Conservation (phyloP, 2,329 filamentous ascomycete species). For the Coniochaeta sp. region DNA sequence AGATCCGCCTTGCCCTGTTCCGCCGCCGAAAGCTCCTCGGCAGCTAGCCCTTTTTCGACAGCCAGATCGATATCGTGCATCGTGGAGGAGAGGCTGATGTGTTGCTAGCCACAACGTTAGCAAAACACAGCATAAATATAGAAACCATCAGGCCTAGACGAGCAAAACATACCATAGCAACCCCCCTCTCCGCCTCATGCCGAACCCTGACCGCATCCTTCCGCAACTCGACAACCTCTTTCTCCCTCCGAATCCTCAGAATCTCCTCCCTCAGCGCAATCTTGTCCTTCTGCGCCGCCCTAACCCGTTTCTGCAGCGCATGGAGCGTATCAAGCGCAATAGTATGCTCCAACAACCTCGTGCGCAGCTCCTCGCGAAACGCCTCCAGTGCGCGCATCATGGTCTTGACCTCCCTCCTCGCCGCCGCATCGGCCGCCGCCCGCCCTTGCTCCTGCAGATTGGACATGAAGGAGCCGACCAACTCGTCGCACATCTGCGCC, state of each 20-base stretch:
- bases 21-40: conserved; percentile 34
- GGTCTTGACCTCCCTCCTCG: conserved; percentile 45
- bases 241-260: conserved; percentile 48
- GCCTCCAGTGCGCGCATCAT: conserved; percentile 50
- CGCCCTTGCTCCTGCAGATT: conserved; percentile 35
- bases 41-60: conserved; percentile 32
- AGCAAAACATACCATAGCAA: conserved; percentile 36
- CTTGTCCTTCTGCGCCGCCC: conserved; percentile 49
- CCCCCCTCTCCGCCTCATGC: conserved; percentile 47
- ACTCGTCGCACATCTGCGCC: conserved; percentile 52
- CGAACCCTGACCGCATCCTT: conserved; percentile 56
- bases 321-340: conserved; percentile 53
- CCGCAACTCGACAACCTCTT: conserved; percentile 52
- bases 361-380: conserved; percentile 49
- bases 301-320: conserved; percentile 48
- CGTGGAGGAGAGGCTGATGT: conserved; percentile 45
- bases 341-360: conserved; percentile 50
- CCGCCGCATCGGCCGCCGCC: conserved; percentile 28
- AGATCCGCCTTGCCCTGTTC: conserved; percentile 42
- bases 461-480: conserved; percentile 42
- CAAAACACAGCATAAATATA: too few relatives aligned
- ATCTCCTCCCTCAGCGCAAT: conserved; percentile 51
- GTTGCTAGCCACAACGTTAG: conserved; percentile 22
- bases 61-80: conserved; percentile 58
- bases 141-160: too few relatives aligned